Evolutionary conservation across 257 asterid species (phyloP), one percentile per base, ranked within the genome.

Genomic region (Capsicum rhomboideum): DNA sequence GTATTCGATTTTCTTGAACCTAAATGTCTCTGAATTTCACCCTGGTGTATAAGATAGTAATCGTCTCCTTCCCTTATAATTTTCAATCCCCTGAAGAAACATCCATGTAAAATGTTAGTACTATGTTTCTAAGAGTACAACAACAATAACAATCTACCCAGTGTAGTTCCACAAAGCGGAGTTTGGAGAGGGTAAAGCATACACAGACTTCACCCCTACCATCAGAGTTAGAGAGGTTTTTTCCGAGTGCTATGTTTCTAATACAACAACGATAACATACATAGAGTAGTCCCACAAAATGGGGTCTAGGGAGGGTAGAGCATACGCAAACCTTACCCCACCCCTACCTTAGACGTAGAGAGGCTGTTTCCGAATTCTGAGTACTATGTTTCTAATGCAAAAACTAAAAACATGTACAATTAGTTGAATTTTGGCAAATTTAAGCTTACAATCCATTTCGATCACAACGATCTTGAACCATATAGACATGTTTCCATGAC

Each of bases 1-100:
- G 69, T 82, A 53, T 75, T 84, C 40, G 54, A 84, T 64, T 44
- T 82, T 86, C 96, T 82, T 17, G 92, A 86, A 74, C 98, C 98
- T 80, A 95, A 88, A 89, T 88, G 89, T 40, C 93, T 87, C 86
- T 93, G 95, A 84, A 95, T 92, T 85, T 89, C 91, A 28, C 98
- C 98, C 85, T 88, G 97, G 82, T 92, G 93, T 79, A 93, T 92
- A 66, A 95, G 87, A 71, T 91, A 87, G 86, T 87, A 95, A 26
- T 93, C 93, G 50, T 90, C 91, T 82, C 98, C 98, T 91, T 95
- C 98, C 83, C 97, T 91, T 84, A 91, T 91, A 87, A 95, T 93
- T 90, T 91, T 95, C 86, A 92, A 83, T 12, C 98, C 98, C 91
- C 98, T 95, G 90, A 69, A 85, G 52, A 31, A 4, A 61, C 78